phyloP scores from a whole-genome alignment of 176 grass and related monocot genomes.

The Juncus effusus region DNA sequence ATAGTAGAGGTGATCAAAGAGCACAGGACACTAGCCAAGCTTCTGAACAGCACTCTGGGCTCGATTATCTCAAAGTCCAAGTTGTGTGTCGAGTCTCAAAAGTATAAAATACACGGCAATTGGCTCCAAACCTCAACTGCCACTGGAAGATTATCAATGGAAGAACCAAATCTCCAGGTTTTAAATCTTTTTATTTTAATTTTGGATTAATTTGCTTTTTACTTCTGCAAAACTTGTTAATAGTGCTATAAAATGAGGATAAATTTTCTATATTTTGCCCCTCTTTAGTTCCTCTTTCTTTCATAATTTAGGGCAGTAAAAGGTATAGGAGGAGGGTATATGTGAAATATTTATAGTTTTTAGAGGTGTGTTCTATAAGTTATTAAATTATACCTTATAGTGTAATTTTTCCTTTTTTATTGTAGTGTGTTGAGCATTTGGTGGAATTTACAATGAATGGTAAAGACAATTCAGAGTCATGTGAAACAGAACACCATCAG shows the following conservation, averaged over 20 bases:
- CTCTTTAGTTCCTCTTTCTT: neutral
- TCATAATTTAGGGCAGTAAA: neutral
- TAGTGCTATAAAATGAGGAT: neutral
- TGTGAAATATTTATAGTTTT: slow-evolving; percentile 10
- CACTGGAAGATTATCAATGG: slow-evolving; percentile 91
- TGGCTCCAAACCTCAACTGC: slow-evolving; percentile 98
- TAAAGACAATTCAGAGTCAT: slow-evolving; percentile 36
- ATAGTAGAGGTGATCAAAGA: slow-evolving; percentile 85
- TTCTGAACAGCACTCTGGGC: slow-evolving; percentile 74
- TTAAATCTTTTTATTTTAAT: slow-evolving; percentile 20
- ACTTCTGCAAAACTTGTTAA: neutral
- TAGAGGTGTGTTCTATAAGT: no score
- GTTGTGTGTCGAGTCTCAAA: slow-evolving; percentile 66
- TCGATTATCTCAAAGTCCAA: slow-evolving; percentile 78
- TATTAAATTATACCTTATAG: no score
- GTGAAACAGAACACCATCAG: slow-evolving; percentile 44
- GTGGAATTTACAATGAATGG: slow-evolving; percentile 62
- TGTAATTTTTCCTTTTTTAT: slow-evolving; percentile 26
- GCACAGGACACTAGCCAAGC: slow-evolving; percentile 84
- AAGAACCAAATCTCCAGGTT: slow-evolving; percentile 99
- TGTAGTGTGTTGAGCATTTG: slow-evolving; percentile 86
- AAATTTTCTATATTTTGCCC: neutral
- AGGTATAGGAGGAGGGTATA: neutral
- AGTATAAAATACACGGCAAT: slow-evolving; percentile 82
- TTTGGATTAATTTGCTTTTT: no score